Percentiles rank a stretch among this genome's conserved stretches.
Evolutionary conservation across 192 early-diverging fungal genomes (phyloP).

Genomic region (Thoreauomyces humboldtii): DNA sequence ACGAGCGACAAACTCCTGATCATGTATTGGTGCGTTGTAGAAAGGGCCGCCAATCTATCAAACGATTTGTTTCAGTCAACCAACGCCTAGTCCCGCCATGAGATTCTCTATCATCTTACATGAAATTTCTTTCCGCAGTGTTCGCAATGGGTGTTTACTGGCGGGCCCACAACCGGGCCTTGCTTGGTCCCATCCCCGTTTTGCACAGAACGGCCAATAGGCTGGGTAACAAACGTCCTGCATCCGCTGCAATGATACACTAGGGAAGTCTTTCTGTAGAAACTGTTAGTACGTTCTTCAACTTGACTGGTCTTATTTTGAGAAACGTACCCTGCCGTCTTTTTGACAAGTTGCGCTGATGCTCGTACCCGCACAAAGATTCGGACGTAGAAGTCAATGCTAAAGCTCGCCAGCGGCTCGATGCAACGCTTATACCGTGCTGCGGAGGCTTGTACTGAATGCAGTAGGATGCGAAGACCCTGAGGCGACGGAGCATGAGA

Average conservation of each 20-base stretch:
- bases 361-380: conserved; percentile 90
- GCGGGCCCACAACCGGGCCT: conserved; percentile 60
- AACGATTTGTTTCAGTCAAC: no score
- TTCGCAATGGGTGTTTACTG: conserved; percentile 62
- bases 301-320: no score
- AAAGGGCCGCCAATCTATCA: conserved; percentile 93
- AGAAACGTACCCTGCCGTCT: conserved; percentile 60
- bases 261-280: conserved; percentile 69
- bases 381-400: conserved; percentile 97
- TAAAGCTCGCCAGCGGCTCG: conserved; percentile 83
- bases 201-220: conserved; percentile 65
- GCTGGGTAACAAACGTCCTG: conserved; percentile 66
- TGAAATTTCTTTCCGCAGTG: conserved; percentile 72
- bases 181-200: conserved; percentile 59
- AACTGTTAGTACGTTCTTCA: background rate
- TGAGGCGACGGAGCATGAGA: conserved; percentile 2
- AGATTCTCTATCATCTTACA: no score
- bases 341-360: conserved; percentile 72
- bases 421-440: conserved; percentile 81
- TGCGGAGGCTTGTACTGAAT: conserved; percentile 79
- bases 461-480: conserved; percentile 85
- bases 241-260: conserved; percentile 89
- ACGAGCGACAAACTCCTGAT: conserved; percentile 74
- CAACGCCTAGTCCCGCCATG: no score
- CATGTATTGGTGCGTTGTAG: conserved; percentile 82